Evolutionary conservation across 2,329 filamentous ascomycete genomes (phyloP).

Genomic region (Neofusicoccum ribis): DNA sequence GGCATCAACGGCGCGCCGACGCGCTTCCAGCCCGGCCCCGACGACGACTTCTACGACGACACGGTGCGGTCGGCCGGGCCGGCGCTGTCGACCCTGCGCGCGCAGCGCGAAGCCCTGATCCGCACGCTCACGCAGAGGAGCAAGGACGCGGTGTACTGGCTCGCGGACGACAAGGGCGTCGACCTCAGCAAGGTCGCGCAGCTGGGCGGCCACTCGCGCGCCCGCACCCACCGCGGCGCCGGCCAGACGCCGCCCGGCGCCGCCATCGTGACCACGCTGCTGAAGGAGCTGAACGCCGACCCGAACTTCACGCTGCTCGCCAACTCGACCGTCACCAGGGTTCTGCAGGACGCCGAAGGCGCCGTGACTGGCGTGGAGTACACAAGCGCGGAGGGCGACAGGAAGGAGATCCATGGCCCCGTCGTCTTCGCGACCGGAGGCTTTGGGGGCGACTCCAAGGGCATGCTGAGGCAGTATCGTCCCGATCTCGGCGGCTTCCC

Average conservation of each 20-base stretch:
- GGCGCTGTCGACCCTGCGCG: constrained; percentile 31
- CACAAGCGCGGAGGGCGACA: constrained; percentile 32
- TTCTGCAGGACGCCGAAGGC: constrained; percentile 30
- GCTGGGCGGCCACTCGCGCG: constrained; percentile 59
- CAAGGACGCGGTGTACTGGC: constrained; percentile 55
- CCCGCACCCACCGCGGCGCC: constrained; percentile 59
- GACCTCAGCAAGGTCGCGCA: constrained; percentile 60
- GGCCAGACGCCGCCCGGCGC: constrained; percentile 60
- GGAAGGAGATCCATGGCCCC: constrained; percentile 46
- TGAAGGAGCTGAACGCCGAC: constrained; percentile 53
- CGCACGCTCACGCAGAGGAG: constrained; percentile 51
- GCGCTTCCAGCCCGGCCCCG: constrained; percentile 51
- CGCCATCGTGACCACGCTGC: constrained; percentile 57
- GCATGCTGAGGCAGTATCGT: constrained; percentile 57
- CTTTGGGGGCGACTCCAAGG: constrained; percentile 62
- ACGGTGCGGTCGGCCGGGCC: constrained; percentile 59
- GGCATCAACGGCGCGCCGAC: constrained; percentile 66
- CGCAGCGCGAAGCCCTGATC: constrained; percentile 48
- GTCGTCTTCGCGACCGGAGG: constrained; percentile 64
- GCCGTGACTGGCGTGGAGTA: constrained; percentile 57
- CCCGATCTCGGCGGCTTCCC: constrained; percentile 61
- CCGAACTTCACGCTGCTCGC: constrained; percentile 55
- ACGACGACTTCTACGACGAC: constrained; percentile 53
- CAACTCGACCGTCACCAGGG: constrained; percentile 53
- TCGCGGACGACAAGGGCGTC: constrained; percentile 57